phyloP scores from a whole-genome alignment of 345 rosid genomes.

The Salix purpurea region DNA sequence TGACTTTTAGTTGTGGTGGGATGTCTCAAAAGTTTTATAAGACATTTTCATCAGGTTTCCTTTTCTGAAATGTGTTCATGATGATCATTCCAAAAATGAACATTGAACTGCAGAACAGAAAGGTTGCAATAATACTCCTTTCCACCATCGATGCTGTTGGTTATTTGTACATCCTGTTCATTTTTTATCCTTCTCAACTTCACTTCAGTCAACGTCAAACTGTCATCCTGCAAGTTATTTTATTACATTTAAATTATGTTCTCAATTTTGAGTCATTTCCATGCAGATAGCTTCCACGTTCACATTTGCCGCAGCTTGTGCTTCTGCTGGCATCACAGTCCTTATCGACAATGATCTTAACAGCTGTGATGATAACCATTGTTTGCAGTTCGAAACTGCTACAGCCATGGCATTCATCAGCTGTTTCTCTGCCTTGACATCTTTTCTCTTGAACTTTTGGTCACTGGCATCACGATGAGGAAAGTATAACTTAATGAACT shows the following conservation, averaged over 20 bases:
- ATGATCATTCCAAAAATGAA: neutral
- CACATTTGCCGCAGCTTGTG: conserved; percentile 77
- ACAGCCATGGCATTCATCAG: conserved; percentile 73
- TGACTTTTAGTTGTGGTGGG: neutral
- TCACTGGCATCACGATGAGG: conserved; percentile 55
- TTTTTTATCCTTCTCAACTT: neutral
- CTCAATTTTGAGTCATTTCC: neutral
- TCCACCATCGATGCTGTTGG: neutral
- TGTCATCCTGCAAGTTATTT: neutral
- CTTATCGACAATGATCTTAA: conserved; percentile 69
- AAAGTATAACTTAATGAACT: neutral
- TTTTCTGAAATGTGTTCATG: neutral
- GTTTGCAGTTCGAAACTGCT: conserved; percentile 63
- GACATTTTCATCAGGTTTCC: neutral
- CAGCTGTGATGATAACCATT: conserved; percentile 51
- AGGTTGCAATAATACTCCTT: neutral
- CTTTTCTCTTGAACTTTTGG: conserved; percentile 71
- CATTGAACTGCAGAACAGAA: neutral
- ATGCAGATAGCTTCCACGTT: conserved; percentile 71
- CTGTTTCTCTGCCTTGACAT: conserved; percentile 61
- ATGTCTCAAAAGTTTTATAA: neutral
- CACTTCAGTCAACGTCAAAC: neutral
- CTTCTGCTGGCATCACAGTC: conserved; percentile 76
- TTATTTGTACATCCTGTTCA: neutral
- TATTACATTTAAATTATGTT: neutral